A percentile compares a stretch with the other conserved stretches of the same genome.
Evolutionary conservation across 1,139 yeast species (phyloP).

Genomic region (Kodamaea sp.): DNA sequence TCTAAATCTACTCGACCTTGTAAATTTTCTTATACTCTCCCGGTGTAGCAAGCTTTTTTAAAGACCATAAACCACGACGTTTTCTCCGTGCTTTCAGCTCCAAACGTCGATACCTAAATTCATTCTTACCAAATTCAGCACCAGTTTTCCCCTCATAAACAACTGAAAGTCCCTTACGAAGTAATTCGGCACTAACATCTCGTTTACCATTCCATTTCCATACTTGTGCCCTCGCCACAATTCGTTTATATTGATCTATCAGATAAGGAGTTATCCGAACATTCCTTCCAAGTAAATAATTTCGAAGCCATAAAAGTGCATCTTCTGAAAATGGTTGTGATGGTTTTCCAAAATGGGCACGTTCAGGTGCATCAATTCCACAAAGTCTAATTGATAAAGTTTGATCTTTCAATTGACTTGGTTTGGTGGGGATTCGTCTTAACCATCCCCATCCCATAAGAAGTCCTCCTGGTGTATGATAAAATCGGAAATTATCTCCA

Average conservation of each 20-base stretch:
- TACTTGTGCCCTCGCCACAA: constrained; percentile 77
- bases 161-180: constrained; percentile 75
- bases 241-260: constrained; percentile 84
- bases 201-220: constrained; percentile 71
- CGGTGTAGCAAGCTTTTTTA: constrained; percentile 62
- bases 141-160: constrained; percentile 80
- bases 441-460: constrained; percentile 94
- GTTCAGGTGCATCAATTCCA: constrained; percentile 98
- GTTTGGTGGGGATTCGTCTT: constrained; percentile 44
- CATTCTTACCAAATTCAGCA: constrained; percentile 83
- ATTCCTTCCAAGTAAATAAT: constrained; percentile 57
- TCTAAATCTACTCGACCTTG: neutral
- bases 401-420: constrained; percentile 50
- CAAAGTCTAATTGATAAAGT: constrained; percentile 70
- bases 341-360: constrained; percentile 91
- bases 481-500: constrained; percentile 91
- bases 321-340: constrained; percentile 88
- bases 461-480: constrained; percentile 90
- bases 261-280: constrained; percentile 75
- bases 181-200: constrained; percentile 86
- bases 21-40: constrained; percentile 64
- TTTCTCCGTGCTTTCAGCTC: constrained; percentile 58
- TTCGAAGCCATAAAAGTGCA: constrained; percentile 72
- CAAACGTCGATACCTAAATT: constrained; percentile 50
- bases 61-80: constrained; percentile 70